Percentiles rank a stretch among this genome's conserved stretches.
phyloP scores from a whole-genome alignment of 2,329 filamentous ascomycete genomes.

The Stenocarpella maydis region DNA sequence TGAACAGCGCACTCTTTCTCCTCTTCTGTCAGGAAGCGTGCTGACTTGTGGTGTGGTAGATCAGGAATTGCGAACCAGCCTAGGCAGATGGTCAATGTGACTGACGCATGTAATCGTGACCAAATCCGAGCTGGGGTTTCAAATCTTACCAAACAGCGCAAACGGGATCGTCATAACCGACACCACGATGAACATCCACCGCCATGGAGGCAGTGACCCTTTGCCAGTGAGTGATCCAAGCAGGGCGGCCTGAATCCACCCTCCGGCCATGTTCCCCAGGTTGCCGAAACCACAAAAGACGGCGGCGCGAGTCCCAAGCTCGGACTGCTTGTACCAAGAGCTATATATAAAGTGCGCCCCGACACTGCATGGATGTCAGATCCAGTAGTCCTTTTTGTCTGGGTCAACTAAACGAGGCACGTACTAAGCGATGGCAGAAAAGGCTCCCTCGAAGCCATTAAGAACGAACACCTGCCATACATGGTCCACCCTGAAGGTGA shows the following conservation, averaged over 20 bases:
- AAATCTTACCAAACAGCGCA: conserved; percentile 47
- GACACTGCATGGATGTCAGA: conserved; percentile 40
- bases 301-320: conserved; percentile 51
- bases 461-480: conserved; percentile 54
- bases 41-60: conserved; percentile 50
- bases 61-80: conserved; percentile 55
- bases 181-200: conserved; percentile 54
- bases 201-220: conserved; percentile 49
- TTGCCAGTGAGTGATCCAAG: conserved; percentile 46
- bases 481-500: conserved; percentile 51
- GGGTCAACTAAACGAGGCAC: conserved; percentile 14
- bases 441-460: conserved; percentile 54
- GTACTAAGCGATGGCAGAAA: conserved; percentile 53
- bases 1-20: conserved; percentile 48
- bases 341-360: conserved; percentile 55
- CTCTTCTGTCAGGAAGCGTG: conserved; percentile 48
- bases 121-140: no score
- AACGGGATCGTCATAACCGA: conserved; percentile 52
- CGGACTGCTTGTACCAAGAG: conserved; percentile 53
- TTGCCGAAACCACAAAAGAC: conserved; percentile 53
- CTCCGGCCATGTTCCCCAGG: conserved; percentile 53
- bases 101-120: neutral
- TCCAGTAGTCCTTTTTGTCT: neutral
- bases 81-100: conserved; percentile 31
- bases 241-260: conserved; percentile 54